These are phyloP conservation scores for Coelastrella sp. DNA, from an alignment of 139 green algal genomes.

Conservation along the genomic window DNA sequence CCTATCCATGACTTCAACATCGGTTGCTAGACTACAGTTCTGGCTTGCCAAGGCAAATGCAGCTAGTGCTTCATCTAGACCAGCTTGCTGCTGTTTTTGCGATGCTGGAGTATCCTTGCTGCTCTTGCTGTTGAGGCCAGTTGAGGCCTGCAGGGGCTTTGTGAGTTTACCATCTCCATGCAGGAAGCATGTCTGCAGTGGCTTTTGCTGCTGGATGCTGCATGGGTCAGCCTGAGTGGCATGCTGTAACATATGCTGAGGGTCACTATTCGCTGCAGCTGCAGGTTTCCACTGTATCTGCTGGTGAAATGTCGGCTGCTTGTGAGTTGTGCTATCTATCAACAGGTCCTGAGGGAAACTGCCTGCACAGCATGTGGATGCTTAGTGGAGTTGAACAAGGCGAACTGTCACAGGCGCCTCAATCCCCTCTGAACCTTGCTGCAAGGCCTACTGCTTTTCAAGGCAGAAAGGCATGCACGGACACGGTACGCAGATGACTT, in stretches of 20 bases:
- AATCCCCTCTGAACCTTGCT: too few species aligned
- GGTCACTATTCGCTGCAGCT: too few species aligned
- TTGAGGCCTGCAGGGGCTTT: too few species aligned
- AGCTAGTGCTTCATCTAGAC: not conserved
- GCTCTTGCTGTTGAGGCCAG: not conserved
- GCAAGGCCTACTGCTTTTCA: too few species aligned
- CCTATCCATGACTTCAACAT: constrained; percentile 24
- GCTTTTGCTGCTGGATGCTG: too few species aligned
- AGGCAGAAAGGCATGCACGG: too few species aligned
- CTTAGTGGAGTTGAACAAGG: not conserved
- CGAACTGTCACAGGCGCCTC: too few species aligned
- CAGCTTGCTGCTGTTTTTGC: not conserved
- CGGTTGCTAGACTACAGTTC: constrained; percentile 9
- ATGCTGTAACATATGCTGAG: too few species aligned
- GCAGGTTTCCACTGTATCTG: not conserved
- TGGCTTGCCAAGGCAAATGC: not conserved
- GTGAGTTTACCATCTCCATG: too few species aligned
- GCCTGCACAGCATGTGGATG: not conserved
- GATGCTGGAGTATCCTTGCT: constrained; percentile 18
- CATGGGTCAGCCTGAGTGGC: too few species aligned
- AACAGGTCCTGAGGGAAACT: not conserved
- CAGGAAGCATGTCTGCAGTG: too few species aligned
- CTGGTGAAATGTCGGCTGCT: not conserved
- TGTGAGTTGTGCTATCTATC: not conserved
- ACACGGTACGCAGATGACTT: too few species aligned